These are phyloP conservation scores for Volutella citrinella DNA, from an alignment of 2,329 filamentous ascomycete species.

Conservation along the genomic window DNA sequence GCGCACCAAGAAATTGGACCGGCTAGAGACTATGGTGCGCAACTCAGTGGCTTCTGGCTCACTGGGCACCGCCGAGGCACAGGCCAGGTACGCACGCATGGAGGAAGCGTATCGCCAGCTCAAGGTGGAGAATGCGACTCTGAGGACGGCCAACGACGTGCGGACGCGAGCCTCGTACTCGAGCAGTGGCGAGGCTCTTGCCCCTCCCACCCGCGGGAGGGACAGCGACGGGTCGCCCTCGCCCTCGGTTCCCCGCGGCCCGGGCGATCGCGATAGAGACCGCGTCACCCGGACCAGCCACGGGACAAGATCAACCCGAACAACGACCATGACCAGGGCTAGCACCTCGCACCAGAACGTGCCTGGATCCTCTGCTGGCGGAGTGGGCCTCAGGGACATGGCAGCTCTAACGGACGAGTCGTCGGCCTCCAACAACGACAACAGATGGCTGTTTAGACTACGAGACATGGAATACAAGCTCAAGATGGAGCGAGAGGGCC, in stretches of 20 bases:
- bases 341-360: slow-evolving; percentile 26
- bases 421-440: slow-evolving; percentile 47
- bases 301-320: slow-evolving; percentile 24
- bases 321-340: slow-evolving; percentile 30
- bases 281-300: slow-evolving; percentile 30
- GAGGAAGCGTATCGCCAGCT: slow-evolving; percentile 61
- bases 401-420: slow-evolving; percentile 22
- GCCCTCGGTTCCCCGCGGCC: slow-evolving; percentile 51
- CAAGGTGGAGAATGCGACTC: slow-evolving; percentile 65
- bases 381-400: slow-evolving; percentile 27
- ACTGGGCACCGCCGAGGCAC: slow-evolving; percentile 40
- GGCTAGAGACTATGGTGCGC: slow-evolving; percentile 76
- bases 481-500: slow-evolving; percentile 83
- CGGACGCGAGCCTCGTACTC: slow-evolving; percentile 48
- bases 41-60: slow-evolving; percentile 56
- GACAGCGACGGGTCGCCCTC: slow-evolving; percentile 43
- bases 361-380: slow-evolving; percentile 20
- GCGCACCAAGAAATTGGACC: slow-evolving; percentile 81
- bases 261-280: slow-evolving; percentile 45
- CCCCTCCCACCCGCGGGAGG: too few species aligned
- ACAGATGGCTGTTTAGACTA: slow-evolving; percentile 80
- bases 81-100: slow-evolving; percentile 49
- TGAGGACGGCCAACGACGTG: slow-evolving; percentile 62
- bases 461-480: slow-evolving; percentile 85
- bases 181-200: slow-evolving; percentile 35